Evolutionary conservation across 371 early-diverging fungal genomes (phyloP), one percentile per base, ranked within the genome.

Genomic region (Lichtheimia ramosa): DNA sequence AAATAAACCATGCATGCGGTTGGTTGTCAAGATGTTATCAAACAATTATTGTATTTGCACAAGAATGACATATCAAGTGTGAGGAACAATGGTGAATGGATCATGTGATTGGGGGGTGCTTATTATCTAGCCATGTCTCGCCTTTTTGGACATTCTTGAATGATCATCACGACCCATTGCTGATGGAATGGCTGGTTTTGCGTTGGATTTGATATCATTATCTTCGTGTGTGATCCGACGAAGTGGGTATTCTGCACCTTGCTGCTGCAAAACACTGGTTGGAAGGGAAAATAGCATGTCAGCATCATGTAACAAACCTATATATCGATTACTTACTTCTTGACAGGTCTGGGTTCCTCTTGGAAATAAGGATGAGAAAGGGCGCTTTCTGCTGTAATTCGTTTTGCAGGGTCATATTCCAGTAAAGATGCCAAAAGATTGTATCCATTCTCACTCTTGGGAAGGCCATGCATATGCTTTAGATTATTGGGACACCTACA

Each of bases 321-420:
- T 27, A 25, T n/a, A n/a, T 28, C 25, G 13, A 28, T 24, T 24
- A 64, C 83, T 70, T 83, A 92, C 92, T 87, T 85, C 73, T 83
- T 74, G 10, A 81, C 69, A 2, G 96, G 94, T 48, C 75, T 78
- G 3, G 96, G 96, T n/a, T 94, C 94, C 56, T 94, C 94, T 56
- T 79, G 73, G 61, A 99, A 99, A 63, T 96, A 98, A 18, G 90
- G 84, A 66, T 96, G 95, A 16, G 81, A 79, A 25, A 99, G 71
- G 3, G 96, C 94, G 49, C 93, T 89, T 40, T 90, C 88, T 0
- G 98, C 98, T 10, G 93, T 84, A 39, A 96, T 92, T 20, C 99
- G 71, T 48, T 87, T 87, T 54, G 83, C 78, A 8, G 99, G 99
- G 70, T 98, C 94, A 62, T 97, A 99, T 54, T 93, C 93, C 13